These are phyloP conservation scores for Aspergillus texensis DNA, from an alignment of 2,329 filamentous ascomycete species.

Conservation along the genomic window DNA sequence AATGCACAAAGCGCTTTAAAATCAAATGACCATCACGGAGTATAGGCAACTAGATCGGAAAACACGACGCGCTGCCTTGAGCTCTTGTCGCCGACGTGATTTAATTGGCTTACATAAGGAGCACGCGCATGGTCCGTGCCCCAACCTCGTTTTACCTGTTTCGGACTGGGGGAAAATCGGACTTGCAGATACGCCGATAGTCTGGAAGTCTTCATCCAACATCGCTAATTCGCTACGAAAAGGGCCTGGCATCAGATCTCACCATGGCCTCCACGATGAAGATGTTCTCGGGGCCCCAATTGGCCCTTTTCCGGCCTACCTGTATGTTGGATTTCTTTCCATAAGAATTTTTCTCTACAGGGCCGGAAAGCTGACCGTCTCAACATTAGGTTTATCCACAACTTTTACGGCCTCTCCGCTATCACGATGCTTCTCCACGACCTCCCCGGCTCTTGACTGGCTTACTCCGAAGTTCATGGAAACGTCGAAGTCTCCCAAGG, in stretches of 20 bases:
- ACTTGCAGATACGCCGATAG: constrained; percentile 25
- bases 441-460: constrained; percentile 67
- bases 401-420: constrained; percentile 39
- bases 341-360: constrained; percentile 13
- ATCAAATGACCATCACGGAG: not conserved
- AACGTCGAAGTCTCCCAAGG: constrained; percentile 86
- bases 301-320: constrained; percentile 36
- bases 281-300: constrained; percentile 38
- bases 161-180: constrained; percentile 23
- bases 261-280: constrained; percentile 41
- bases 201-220: constrained; percentile 21
- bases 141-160: constrained; percentile 23
- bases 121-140: constrained; percentile 29
- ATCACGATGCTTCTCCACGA: constrained; percentile 72
- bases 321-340: constrained; percentile 28
- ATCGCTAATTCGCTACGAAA: constrained; percentile 7
- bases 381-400: constrained; percentile 29
- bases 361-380: constrained; percentile 22
- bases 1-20: not conserved
- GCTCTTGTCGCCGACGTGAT: constrained; percentile 21
- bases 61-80: constrained; percentile 33
- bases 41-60: constrained; percentile 14
- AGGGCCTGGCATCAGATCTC: constrained; percentile 15
- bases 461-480: constrained; percentile 79
- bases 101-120: constrained; percentile 30